Percentiles rank a stretch among this genome's conserved stretches.
phyloP scores from a whole-genome alignment of 805 yeast genomes.

The Monosporozyma aquatica region DNA sequence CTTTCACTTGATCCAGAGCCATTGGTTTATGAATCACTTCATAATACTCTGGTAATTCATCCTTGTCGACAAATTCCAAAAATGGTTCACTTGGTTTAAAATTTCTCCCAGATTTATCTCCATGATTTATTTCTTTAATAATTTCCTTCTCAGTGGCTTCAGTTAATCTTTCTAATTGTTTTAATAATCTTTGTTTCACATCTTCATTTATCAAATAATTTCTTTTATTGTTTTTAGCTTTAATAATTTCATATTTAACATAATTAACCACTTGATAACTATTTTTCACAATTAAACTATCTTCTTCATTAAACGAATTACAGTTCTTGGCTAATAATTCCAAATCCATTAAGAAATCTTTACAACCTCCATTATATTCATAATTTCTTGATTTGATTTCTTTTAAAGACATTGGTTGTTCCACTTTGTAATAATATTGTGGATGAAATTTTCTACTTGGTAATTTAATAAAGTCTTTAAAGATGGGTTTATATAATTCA shows the following conservation, averaged over 20 bases:
- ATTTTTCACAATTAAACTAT: constrained; percentile 56
- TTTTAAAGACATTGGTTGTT: constrained; percentile 57
- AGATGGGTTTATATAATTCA: constrained; percentile 23
- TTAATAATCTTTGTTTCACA: constrained; percentile 16
- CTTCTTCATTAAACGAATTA: constrained; percentile 56
- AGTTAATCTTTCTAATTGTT: constrained; percentile 19
- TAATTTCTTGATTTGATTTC: constrained; percentile 45
- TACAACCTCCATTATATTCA: constrained; percentile 21
- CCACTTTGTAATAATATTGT: constrained; percentile 62
- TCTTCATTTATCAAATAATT: constrained; percentile 24
- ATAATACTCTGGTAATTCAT: constrained; percentile 74
- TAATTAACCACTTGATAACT: constrained; percentile 48
- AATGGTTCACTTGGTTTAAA: constrained; percentile 56
- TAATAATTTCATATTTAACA: constrained; percentile 43
- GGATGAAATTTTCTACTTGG: constrained; percentile 73
- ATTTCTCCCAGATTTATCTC: constrained; percentile 10
- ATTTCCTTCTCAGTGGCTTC: constrained; percentile 24
- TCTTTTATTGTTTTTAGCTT: constrained; percentile 29
- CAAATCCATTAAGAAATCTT: constrained; percentile 50
- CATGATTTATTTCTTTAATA: constrained; percentile 11
- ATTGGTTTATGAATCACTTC: constrained; percentile 64
- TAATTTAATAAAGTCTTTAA: constrained; percentile 52
- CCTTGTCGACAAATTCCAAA: constrained; percentile 60
- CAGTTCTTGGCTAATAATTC: constrained; percentile 66
- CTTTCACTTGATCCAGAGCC: constrained; percentile 52